A percentile compares a stretch with the other conserved stretches of the same genome.
phyloP scores from a whole-genome alignment of 805 yeast species.

The Candida methanosorbosa region DNA sequence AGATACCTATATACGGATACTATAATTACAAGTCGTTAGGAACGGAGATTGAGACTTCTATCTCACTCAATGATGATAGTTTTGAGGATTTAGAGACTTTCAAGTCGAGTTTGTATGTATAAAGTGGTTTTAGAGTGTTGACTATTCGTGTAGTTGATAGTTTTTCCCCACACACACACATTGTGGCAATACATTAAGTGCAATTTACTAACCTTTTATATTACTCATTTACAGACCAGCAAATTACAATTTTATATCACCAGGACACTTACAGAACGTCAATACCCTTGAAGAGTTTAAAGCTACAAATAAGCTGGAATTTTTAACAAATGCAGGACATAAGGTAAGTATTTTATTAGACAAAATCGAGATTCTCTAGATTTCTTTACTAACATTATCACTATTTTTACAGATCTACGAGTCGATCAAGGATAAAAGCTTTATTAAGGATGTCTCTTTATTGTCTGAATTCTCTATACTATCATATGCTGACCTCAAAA shows the following conservation, averaged over 20 bases:
- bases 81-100: conserved; percentile 15
- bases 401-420: conserved; percentile 9
- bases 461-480: conserved; percentile 41
- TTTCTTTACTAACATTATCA: not conserved
- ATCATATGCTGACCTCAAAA: conserved; percentile 82
- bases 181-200: too few relatives aligned
- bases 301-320: conserved; percentile 48
- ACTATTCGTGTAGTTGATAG: too few relatives aligned
- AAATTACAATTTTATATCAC: conserved; percentile 13
- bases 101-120: conserved; percentile 10
- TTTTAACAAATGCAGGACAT: conserved; percentile 36
- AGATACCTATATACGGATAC: conserved; percentile 33
- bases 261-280: conserved; percentile 42
- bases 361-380: too few relatives aligned
- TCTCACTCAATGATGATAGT: conserved; percentile 23
- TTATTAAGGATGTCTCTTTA: conserved; percentile 29
- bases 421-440: conserved; percentile 24
- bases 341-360: too few relatives aligned
- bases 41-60: conserved; percentile 21
- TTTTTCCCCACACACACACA: too few relatives aligned
- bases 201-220: not conserved
- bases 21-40: conserved; percentile 21
- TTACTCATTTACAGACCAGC: too few relatives aligned
- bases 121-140: too few relatives aligned
- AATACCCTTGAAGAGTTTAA: conserved; percentile 88